Evolutionary conservation across 345 rosid genomes (phyloP).

Genomic region (Rhodamnia argentea): DNA sequence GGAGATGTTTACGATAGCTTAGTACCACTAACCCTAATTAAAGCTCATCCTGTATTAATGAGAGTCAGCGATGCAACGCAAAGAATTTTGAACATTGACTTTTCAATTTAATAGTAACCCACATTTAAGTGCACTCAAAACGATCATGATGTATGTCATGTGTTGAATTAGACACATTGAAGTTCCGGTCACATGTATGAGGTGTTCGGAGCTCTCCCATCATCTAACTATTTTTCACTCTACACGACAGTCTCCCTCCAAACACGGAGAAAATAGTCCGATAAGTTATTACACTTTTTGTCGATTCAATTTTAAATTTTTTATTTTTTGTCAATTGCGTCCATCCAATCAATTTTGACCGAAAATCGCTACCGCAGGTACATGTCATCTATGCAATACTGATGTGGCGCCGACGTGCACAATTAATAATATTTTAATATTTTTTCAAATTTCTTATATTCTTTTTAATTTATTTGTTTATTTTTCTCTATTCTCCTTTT

Average conservation of each 20-base stretch:
- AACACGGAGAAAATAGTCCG: not conserved
- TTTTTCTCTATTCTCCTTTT: too few species aligned
- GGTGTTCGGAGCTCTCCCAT: not conserved
- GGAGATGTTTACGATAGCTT: not conserved
- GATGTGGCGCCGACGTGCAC: accelerated
- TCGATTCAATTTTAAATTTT: too few species aligned
- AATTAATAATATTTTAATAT: too few species aligned
- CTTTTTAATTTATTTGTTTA: too few species aligned
- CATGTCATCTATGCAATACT: too few species aligned
- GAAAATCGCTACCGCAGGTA: too few species aligned
- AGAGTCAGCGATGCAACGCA: not conserved
- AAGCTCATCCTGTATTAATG: not conserved
- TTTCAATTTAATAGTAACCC: not conserved
- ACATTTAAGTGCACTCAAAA: not conserved
- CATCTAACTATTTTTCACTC: not conserved
- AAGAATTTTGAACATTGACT: not conserved
- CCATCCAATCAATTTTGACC: too few species aligned
- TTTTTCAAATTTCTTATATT: too few species aligned
- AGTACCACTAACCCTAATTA: not conserved
- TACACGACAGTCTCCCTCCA: not conserved
- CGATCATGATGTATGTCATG: not conserved
- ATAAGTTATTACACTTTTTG: too few species aligned
- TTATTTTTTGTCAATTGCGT: too few species aligned
- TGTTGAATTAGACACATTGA: not conserved
- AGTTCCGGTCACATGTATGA: not conserved